These are phyloP conservation scores for Vaccinium darrowii DNA, from an alignment of 148 eudicot species.

Conservation along the genomic window DNA sequence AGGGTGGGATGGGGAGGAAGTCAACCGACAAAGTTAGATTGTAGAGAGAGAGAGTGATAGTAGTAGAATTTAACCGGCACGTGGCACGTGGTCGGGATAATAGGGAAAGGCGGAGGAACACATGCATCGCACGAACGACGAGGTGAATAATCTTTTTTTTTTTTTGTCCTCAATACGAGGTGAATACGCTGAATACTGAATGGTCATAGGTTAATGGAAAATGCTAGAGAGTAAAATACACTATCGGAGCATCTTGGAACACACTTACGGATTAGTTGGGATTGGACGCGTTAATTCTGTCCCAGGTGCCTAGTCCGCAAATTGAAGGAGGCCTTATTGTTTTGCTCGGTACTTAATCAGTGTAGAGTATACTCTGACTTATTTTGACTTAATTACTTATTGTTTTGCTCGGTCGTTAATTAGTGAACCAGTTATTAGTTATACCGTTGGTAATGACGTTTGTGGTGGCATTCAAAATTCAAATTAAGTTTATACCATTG, in stretches of 20 bases:
- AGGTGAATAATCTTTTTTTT: neutral
- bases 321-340: too few species aligned
- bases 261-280: too few species aligned
- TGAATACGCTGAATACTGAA: too few species aligned
- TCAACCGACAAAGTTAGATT: neutral
- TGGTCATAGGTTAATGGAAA: neutral
- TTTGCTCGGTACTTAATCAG: too few species aligned
- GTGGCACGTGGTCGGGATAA: neutral
- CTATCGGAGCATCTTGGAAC: too few species aligned
- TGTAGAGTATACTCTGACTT: too few species aligned
- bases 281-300: too few species aligned
- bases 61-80: neutral
- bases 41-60: neutral
- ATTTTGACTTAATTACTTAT: neutral
- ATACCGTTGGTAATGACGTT: neutral
- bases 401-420: neutral
- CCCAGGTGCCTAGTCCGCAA: too few species aligned
- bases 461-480: neutral
- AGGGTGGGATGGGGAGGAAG: neutral
- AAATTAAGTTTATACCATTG: neutral
- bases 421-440: neutral
- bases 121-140: neutral
- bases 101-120: neutral
- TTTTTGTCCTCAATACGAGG: neutral
- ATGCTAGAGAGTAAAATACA: too few species aligned